Base-by-base conservation (phyloP, 2,329 filamentous ascomycete species). In the Colletotrichum spinosum region DNA sequence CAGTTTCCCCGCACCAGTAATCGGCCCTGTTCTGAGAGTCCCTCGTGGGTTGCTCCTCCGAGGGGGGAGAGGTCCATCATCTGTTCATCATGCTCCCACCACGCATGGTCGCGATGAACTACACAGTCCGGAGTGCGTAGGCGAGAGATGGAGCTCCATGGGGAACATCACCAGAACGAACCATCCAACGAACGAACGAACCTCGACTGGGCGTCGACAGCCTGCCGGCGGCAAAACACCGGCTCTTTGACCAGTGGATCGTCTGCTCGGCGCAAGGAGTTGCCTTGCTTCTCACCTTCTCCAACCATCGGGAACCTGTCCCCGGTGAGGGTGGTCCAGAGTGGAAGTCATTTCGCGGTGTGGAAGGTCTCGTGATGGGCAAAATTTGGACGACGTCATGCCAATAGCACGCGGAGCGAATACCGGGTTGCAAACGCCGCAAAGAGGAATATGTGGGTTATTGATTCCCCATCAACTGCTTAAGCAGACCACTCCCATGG, bases 21-120 rank as follows among this genome's bases (percentile, higher is more conserved):
- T 66, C 63, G 63, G 63, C 63, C 63, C 63, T 62, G 63, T 63
- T 66, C 52, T 57, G 45, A 25, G 44, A 25, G 13, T 33, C 41
- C 52, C 17, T 42, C 25, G 38, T 38, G 45, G 6, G 38, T 48
- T 49, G 17, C 35, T 55, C 37, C 58, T 49, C 25, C 42, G 10
- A 25, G 39, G 25, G 25, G 25, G 25, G 25, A 25, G 25, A 25
- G 25, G 25, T 25, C 25, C 25, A 25, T 25, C 25, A 25, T 44
- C 13, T 9, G 13, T 13, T 44, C 42, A 44, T 15, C 42, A 44
- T 44, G 13, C 42, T 15, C 13, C 12, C 42, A 9, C 6, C 44
- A n/a, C n/a, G 44, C 15, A 8, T 17, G 25, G 44, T 8, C 33
- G 44, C 4, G 15, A 13, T 17, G 48, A 25, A 25, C 25, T 25